phyloP scores from a whole-genome alignment of 495 filamentous ascomycete genomes.

The Haplographium delicatum region DNA sequence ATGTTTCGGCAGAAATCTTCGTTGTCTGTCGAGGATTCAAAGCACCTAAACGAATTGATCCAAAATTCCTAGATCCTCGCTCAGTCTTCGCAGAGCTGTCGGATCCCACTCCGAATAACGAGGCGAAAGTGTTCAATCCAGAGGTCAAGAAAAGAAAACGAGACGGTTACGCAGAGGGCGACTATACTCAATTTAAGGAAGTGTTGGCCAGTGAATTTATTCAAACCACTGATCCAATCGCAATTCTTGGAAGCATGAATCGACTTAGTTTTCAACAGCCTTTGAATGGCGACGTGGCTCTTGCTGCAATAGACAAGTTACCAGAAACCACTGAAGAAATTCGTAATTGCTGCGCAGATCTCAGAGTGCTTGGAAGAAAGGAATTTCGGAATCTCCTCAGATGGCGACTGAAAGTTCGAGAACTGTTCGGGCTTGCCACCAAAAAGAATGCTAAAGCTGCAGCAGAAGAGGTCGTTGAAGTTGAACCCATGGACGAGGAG shows the following conservation, averaged over 20 bases:
- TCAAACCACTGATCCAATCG: conserved; percentile 88
- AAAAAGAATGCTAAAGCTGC: conserved; percentile 56
- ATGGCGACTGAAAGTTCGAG: conserved; percentile 87
- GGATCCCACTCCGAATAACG: conserved; percentile 86
- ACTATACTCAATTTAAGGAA: conserved; percentile 90
- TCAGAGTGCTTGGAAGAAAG: conserved; percentile 87
- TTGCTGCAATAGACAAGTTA: conserved; percentile 78
- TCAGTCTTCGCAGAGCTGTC: conserved; percentile 94
- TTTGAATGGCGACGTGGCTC: conserved; percentile 74
- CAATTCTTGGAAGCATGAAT: conserved; percentile 87
- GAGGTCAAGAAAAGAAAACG: conserved; percentile 95
- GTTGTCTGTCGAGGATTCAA: conserved; percentile 93
- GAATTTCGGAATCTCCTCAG: conserved; percentile 90
- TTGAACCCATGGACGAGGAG: conserved; percentile 91
- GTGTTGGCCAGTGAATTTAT: conserved; percentile 86
- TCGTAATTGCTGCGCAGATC: conserved; percentile 74
- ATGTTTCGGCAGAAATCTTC: conserved; percentile 96
- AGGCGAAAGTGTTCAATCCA: conserved; percentile 96
- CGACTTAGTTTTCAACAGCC: conserved; percentile 74
- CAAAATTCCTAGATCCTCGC: conserved; percentile 83
- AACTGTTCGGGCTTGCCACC: conserved; percentile 79
- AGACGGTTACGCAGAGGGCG: conserved; percentile 95
- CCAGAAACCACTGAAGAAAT: conserved; percentile 94
- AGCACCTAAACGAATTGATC: conserved; percentile 88
- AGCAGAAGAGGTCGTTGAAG: conserved; percentile 62